These are phyloP conservation scores for Auxenochlorella protothecoides DNA, from an alignment of 139 green algal species.

Conservation along the genomic window DNA sequence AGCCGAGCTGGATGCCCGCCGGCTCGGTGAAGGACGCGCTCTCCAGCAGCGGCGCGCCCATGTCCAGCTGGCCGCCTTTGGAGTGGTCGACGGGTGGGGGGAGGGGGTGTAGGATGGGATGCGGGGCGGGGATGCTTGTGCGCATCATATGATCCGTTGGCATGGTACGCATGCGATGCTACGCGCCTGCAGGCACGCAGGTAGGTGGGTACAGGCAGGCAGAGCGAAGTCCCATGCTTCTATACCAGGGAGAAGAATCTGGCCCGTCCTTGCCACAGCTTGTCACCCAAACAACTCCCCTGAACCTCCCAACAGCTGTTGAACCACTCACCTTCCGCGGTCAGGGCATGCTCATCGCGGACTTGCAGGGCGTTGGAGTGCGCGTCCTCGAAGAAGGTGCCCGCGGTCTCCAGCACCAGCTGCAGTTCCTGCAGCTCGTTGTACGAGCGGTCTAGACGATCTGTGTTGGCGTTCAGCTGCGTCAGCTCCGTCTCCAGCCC, in stretches of 20 bases:
- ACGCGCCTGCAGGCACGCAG: no score
- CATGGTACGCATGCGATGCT: no score
- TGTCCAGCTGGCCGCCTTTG: slow-evolving; percentile 9
- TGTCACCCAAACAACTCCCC: no score
- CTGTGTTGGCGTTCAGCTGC: slow-evolving; percentile 82
- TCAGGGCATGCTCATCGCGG: neutral
- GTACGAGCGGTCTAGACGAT: slow-evolving; percentile 68
- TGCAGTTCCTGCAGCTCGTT: slow-evolving; percentile 89
- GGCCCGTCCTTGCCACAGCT: no score
- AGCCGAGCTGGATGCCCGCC: slow-evolving; percentile 67
- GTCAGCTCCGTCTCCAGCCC: slow-evolving; percentile 80
- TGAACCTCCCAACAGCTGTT: no score
- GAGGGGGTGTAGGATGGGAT: neutral
- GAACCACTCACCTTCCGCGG: no score
- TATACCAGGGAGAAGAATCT: no score
- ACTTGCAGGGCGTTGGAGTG: slow-evolving; percentile 10
- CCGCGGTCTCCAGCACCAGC: slow-evolving; percentile 89
- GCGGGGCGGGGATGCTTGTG: no score
- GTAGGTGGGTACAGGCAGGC: no score
- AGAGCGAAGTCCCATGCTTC: no score
- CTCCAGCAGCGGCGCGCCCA: slow-evolving; percentile 45
- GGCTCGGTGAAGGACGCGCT: slow-evolving; percentile 1
- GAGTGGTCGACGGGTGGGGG: neutral
- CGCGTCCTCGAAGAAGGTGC: slow-evolving; percentile 79
- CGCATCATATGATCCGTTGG: no score